These are phyloP conservation scores for Boletus rex-veris DNA, from an alignment of 768 basidiomycete genomes.

Conservation along the genomic window DNA sequence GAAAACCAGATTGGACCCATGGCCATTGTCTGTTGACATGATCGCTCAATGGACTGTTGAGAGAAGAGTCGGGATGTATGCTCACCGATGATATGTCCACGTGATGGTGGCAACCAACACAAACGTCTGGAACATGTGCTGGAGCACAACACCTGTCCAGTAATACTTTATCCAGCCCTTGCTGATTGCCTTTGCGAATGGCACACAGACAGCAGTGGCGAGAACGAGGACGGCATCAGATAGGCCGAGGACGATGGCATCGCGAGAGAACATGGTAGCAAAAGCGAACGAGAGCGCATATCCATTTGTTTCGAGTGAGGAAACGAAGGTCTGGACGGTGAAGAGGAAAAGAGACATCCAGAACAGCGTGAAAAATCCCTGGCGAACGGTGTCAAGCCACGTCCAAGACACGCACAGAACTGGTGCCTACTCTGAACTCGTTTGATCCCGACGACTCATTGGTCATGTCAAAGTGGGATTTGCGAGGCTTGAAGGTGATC, in stretches of 20 bases:
- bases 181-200: slow-evolving; percentile 73
- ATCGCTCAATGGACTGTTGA: neutral
- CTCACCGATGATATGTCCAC: slow-evolving; percentile 87
- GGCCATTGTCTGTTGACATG: slow-evolving; percentile 74
- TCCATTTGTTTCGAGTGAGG: slow-evolving; percentile 73
- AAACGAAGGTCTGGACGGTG: slow-evolving; percentile 71
- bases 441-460: slow-evolving; percentile 74
- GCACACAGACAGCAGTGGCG: slow-evolving; percentile 74
- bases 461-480: slow-evolving; percentile 78
- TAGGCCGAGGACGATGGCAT: slow-evolving; percentile 77
- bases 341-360: slow-evolving; percentile 89
- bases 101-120: slow-evolving; percentile 72
- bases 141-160: slow-evolving; percentile 70
- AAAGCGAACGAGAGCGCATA: slow-evolving; percentile 76
- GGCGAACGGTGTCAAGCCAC: slow-evolving; percentile 2
- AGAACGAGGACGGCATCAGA: slow-evolving; percentile 81
- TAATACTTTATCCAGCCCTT: slow-evolving; percentile 81
- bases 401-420: slow-evolving; percentile 1
- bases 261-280: slow-evolving; percentile 81
- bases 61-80: neutral
- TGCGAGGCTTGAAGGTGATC: slow-evolving; percentile 82
- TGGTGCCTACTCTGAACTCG: slow-evolving; percentile 66
- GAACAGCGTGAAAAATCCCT: slow-evolving; percentile 95
- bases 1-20: slow-evolving; percentile 93
- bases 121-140: slow-evolving; percentile 74